phyloP scores from a whole-genome alignment of 495 filamentous ascomycete genomes.

The Penicillium steckii region DNA sequence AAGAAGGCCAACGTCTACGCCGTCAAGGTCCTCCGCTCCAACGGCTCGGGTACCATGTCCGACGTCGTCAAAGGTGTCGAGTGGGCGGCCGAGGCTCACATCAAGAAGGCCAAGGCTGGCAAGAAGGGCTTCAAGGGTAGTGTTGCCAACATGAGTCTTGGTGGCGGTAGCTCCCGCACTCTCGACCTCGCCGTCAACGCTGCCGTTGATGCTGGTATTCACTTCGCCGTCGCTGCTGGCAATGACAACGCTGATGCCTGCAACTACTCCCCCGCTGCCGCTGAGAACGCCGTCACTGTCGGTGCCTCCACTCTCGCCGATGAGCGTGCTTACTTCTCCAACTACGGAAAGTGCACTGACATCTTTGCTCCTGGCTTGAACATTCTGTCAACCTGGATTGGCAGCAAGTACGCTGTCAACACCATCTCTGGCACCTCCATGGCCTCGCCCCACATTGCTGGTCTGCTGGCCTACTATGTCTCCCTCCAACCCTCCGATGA shows the following conservation, averaged over 20 bases:
- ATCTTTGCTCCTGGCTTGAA: constrained; percentile 98
- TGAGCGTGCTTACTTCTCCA: constrained; percentile 99
- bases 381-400: constrained; percentile 97
- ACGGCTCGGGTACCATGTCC: constrained; percentile 97
- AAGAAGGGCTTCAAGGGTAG: constrained; percentile 99
- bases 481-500: constrained; percentile 88
- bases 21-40: constrained; percentile 96
- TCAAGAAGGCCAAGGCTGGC: constrained; percentile 67
- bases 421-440: constrained; percentile 99
- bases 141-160: constrained; percentile 98
- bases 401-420: constrained; percentile 90
- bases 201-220: constrained; percentile 83
- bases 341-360: constrained; percentile 98
- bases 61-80: constrained; percentile 99
- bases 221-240: constrained; percentile 97
- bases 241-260: constrained; percentile 99
- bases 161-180: constrained; percentile 89
- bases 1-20: constrained; percentile 98
- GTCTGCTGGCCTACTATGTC: constrained; percentile 95
- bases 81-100: constrained; percentile 81
- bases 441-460: constrained; percentile 96
- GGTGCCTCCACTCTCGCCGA: constrained; percentile 91
- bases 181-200: constrained; percentile 93
- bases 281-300: constrained; percentile 91
- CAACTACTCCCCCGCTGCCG: constrained; percentile 98